Percentiles rank a stretch among this genome's conserved stretches.
phyloP scores from a whole-genome alignment of 805 yeast genomes.

The Grigorovia jiainica region DNA sequence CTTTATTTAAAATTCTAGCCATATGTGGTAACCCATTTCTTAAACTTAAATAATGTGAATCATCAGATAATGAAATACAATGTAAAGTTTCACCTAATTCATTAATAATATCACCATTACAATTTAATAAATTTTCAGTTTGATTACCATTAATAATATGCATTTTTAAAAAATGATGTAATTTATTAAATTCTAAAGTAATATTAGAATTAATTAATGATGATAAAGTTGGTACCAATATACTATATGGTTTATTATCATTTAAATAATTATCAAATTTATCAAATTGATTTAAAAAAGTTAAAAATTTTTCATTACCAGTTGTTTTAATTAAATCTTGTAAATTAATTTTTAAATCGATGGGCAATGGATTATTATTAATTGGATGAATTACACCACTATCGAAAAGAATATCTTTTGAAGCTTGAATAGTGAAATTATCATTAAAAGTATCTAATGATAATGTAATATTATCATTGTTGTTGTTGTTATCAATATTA shows the following conservation, averaged over 20 bases:
- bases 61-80: constrained; percentile 34
- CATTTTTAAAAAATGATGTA: constrained; percentile 49
- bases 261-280: constrained; percentile 34
- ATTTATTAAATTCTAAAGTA: constrained; percentile 32
- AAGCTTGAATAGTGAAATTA: constrained; percentile 21
- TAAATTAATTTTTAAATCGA: constrained; percentile 41
- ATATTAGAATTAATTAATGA: constrained; percentile 46
- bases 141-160: constrained; percentile 62
- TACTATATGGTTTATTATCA: constrained; percentile 37
- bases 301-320: constrained; percentile 36
- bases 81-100: constrained; percentile 35
- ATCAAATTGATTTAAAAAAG: constrained; percentile 37
- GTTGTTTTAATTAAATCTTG: constrained; percentile 49
- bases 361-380: constrained; percentile 47
- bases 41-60: constrained; percentile 32
- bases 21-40: constrained; percentile 45
- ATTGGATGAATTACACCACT: constrained; percentile 82
- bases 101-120: constrained; percentile 38
- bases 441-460: constrained; percentile 15
- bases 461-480: constrained; percentile 4
- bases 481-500: constrained; percentile 5
- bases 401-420: constrained; percentile 62
- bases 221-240: constrained; percentile 62
- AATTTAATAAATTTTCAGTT: constrained; percentile 36
- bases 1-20: constrained; percentile 50